Evolutionary conservation across 345 rosid genomes (phyloP).

Genomic region (Acer saccharum): DNA sequence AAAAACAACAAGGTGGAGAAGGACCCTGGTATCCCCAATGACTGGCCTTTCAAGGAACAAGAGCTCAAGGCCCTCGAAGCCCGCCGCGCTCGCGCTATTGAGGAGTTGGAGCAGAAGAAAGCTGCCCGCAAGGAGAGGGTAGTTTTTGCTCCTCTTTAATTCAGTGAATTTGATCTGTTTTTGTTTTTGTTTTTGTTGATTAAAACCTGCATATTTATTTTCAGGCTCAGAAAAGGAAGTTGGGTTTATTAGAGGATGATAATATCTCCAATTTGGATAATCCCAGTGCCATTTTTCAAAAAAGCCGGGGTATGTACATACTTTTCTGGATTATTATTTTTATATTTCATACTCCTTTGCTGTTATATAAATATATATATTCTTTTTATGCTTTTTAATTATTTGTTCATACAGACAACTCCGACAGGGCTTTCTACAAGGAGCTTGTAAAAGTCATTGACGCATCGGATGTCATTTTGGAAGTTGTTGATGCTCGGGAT

Average conservation of each 20-base stretch:
- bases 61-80: constrained; percentile 93
- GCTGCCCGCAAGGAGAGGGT: constrained; percentile 93
- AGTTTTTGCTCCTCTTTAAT: constrained; percentile 4
- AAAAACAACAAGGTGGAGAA: constrained; percentile 74
- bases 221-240: constrained; percentile 77
- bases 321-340: not conserved
- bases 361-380: not conserved
- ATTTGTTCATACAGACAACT: constrained; percentile 52
- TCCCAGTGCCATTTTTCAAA: constrained; percentile 34
- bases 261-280: constrained; percentile 34
- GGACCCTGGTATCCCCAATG: constrained; percentile 97
- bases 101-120: constrained; percentile 86
- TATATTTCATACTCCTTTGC: not conserved
- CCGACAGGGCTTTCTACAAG: constrained; percentile 93
- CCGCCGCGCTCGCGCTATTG: constrained; percentile 83
- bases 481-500: constrained; percentile 95
- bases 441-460: constrained; percentile 92
- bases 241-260: constrained; percentile 65
- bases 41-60: constrained; percentile 97
- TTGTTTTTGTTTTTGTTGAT: not conserved
- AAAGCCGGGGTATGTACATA: constrained; percentile 51
- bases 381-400: not conserved
- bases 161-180: not conserved
- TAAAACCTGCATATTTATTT: not conserved
- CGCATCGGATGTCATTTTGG: constrained; percentile 89